Evolutionary conservation across 1,284 basidiomycete genomes (phyloP).

Genomic region (Apiotrichum montevideense): DNA sequence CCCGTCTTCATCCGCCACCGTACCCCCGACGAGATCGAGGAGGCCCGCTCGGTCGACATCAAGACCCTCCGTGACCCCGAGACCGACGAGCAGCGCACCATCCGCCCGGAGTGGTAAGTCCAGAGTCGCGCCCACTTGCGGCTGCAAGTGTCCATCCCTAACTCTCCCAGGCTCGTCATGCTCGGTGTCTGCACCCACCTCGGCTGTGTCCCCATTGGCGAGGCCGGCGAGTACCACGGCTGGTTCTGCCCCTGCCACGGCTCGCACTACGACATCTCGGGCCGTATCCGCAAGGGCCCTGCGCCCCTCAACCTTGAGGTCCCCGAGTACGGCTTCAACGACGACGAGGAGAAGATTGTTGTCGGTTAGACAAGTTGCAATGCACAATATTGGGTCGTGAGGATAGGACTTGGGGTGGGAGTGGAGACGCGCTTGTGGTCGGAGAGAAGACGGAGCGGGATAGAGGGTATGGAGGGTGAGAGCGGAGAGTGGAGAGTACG

Average conservation of each 20-base stretch:
- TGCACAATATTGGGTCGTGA: constrained; percentile 4
- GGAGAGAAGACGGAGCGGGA: too few species aligned
- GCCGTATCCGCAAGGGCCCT: constrained; percentile 89
- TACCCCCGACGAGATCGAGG: constrained; percentile 84
- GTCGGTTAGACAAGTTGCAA: constrained; percentile 61
- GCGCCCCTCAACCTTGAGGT: constrained; percentile 94
- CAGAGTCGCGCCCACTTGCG: neutral
- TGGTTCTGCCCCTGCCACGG: constrained; percentile 99
- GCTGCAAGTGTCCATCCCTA: neutral
- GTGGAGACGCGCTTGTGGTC: too few species aligned
- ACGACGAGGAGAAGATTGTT: constrained; percentile 78
- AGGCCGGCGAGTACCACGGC: constrained; percentile 95
- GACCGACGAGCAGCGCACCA: constrained; percentile 76
- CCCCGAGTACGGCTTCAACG: constrained; percentile 78
- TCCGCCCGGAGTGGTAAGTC: constrained; percentile 88
- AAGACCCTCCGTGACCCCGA: constrained; percentile 88
- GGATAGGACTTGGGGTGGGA: too few species aligned
- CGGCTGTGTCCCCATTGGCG: constrained; percentile 97
- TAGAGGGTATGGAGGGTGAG: too few species aligned
- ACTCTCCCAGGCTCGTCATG: constrained; percentile 64
- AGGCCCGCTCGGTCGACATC: constrained; percentile 81
- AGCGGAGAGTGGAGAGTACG: too few species aligned
- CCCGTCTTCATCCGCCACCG: constrained; percentile 99
- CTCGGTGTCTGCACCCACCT: constrained; percentile 97
- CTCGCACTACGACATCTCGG: constrained; percentile 81